phyloP scores from a whole-genome alignment of 768 basidiomycete species.

The Artomyces pyxidatus region DNA sequence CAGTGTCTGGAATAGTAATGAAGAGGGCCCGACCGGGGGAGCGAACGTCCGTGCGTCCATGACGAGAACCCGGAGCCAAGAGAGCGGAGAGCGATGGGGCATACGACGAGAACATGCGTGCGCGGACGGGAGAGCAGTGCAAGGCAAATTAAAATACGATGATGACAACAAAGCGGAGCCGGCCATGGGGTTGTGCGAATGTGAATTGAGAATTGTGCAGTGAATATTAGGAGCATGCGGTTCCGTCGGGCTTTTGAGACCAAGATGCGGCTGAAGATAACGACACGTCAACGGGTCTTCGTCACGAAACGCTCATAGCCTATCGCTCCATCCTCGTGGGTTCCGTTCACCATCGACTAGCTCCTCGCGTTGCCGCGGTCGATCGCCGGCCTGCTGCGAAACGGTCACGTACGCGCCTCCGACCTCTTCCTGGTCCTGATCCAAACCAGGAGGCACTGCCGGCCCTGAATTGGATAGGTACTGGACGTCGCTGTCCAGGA shows the following conservation, averaged over 20 bases:
- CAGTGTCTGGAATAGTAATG: constrained; percentile 2
- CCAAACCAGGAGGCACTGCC: constrained; percentile 63
- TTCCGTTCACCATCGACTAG: constrained; percentile 7
- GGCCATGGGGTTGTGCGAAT: neutral
- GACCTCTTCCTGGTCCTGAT: constrained; percentile 48
- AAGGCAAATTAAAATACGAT: neutral
- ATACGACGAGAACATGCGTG: neutral
- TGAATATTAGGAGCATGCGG: neutral
- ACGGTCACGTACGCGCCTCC: constrained; percentile 85
- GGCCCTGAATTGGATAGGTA: constrained; percentile 26
- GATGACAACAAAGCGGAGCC: neutral
- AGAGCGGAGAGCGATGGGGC: neutral
- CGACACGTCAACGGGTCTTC: neutral
- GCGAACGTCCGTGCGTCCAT: neutral
- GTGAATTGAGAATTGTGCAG: neutral
- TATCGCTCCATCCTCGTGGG: constrained; percentile 10
- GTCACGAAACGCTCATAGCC: neutral
- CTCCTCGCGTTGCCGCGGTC: constrained; percentile 6
- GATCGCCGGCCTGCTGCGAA: constrained; percentile 73
- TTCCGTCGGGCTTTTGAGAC: neutral
- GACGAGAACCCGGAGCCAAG: neutral
- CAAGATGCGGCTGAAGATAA: neutral
- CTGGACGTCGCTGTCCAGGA: constrained; percentile 44
- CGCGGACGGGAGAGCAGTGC: neutral
- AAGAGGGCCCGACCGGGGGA: neutral